Conservation (phyloP, 805 yeast genomes). For the Cyberlindnera euphorbiae region DNA sequence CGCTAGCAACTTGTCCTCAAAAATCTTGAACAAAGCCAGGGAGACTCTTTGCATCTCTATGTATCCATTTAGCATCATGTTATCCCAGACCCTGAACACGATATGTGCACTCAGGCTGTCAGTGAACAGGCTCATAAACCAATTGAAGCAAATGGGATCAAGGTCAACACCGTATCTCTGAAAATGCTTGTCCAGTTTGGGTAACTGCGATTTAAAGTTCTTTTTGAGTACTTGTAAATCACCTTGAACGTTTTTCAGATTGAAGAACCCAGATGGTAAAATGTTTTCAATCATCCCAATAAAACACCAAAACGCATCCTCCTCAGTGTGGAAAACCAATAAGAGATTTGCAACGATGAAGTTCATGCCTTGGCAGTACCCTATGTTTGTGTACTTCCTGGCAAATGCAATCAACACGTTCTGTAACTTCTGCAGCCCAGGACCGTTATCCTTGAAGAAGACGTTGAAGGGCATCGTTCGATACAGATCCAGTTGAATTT, state of each 20-base stretch:
- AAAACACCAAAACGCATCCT: slow-evolving; percentile 51
- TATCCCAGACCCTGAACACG: slow-evolving; percentile 49
- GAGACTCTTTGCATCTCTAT: slow-evolving; percentile 32
- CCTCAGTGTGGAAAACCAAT: slow-evolving; percentile 39
- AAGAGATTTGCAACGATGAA: slow-evolving; percentile 49
- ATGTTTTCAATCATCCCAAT: slow-evolving; percentile 45
- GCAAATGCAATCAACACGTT: slow-evolving; percentile 47
- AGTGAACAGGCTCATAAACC: slow-evolving; percentile 54
- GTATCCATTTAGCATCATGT: slow-evolving; percentile 37
- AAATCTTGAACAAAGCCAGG: slow-evolving; percentile 34
- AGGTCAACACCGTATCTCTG: slow-evolving; percentile 34
- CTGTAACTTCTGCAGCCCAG: slow-evolving; percentile 44
- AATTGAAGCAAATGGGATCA: slow-evolving; percentile 47
- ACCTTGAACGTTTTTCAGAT: slow-evolving; percentile 31
- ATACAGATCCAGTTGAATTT: slow-evolving; percentile 48
- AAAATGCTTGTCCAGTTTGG: slow-evolving; percentile 36
- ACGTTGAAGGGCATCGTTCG: slow-evolving; percentile 53
- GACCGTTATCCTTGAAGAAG: slow-evolving; percentile 49
- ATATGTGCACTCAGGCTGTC: slow-evolving; percentile 47
- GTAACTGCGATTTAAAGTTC: slow-evolving; percentile 34
- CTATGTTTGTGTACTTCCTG: slow-evolving; percentile 41
- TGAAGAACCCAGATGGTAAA: slow-evolving; percentile 40
- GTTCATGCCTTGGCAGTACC: slow-evolving; percentile 61
- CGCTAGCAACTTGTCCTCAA: slow-evolving; percentile 29
- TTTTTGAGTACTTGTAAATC: slow-evolving; percentile 36